Conservation (phyloP, 768 basidiomycete genomes). For the Rhodotorula taiwanensis region DNA sequence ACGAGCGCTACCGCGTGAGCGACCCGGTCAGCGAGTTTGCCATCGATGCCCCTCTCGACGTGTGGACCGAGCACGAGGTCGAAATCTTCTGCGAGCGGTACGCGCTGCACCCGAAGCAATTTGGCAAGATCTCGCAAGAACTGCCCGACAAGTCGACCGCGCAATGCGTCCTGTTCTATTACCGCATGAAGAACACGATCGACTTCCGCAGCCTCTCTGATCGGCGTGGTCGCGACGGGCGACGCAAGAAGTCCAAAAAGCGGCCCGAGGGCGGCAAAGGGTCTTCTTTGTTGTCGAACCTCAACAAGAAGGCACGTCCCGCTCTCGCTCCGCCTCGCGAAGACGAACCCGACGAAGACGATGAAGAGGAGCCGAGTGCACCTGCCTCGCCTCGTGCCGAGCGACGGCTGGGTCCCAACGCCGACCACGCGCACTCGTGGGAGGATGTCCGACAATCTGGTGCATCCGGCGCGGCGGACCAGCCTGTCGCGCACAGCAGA, state of each 20-base stretch:
- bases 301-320: conserved; percentile 42
- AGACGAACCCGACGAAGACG: conserved; percentile 16
- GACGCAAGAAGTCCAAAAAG: conserved; percentile 53
- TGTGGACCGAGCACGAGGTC: conserved; percentile 84
- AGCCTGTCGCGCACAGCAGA: too few species aligned
- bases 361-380: not conserved
- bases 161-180: conserved; percentile 90
- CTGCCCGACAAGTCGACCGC: conserved; percentile 76
- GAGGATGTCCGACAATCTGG: too few species aligned
- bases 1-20: conserved; percentile 72
- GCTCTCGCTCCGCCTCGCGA: conserved; percentile 1
- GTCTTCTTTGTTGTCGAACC: conserved; percentile 72
- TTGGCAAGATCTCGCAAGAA: conserved; percentile 77
- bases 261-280: conserved; percentile 62
- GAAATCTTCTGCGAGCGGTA: conserved; percentile 70
- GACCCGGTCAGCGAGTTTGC: conserved; percentile 73
- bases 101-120: conserved; percentile 83
- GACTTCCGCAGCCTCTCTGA: conserved; percentile 73
- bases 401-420: too few species aligned
- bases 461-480: too few species aligned
- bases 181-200: conserved; percentile 86
- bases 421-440: too few species aligned
- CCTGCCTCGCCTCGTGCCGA: not conserved
- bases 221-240: conserved; percentile 60
- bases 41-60: conserved; percentile 46